Conservation (phyloP, 2,329 filamentous ascomycete species). For the Penicillium sp. region DNA sequence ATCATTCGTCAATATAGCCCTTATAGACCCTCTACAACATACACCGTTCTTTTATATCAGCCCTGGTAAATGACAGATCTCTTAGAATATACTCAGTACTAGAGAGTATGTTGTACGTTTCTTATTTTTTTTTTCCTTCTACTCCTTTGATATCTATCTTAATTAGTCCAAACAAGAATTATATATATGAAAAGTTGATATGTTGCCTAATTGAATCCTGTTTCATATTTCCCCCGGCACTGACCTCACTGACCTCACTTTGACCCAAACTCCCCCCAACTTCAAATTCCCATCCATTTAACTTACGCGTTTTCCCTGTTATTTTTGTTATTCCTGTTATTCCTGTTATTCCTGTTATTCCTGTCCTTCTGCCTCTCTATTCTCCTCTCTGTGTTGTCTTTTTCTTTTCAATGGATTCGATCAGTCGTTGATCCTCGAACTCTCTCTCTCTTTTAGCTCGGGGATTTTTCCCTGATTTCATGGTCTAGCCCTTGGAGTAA, state of each 20-base stretch:
- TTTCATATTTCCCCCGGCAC: conserved; percentile 9
- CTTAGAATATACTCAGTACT: background rate
- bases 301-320: background rate
- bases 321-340: too few species aligned
- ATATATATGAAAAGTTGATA: background rate
- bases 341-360: too few species aligned
- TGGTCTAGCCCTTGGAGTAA: background rate
- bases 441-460: background rate
- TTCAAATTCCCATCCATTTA: background rate
- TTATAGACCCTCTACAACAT: background rate
- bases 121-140: background rate
- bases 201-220: background rate
- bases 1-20: conserved; percentile 25
- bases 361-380: background rate
- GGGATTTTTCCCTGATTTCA: background rate
- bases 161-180: background rate
- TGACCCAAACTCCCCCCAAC: background rate
- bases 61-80: background rate
- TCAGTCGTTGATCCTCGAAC: conserved; percentile 1
- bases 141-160: too few species aligned
- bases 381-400: background rate
- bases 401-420: conserved; percentile 5
- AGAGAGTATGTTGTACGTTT: background rate
- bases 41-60: conserved; percentile 22
- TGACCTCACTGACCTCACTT: conserved; percentile 7